Conservation (phyloP, 169 alveolate species). For the Plasmodium malariae region DNA sequence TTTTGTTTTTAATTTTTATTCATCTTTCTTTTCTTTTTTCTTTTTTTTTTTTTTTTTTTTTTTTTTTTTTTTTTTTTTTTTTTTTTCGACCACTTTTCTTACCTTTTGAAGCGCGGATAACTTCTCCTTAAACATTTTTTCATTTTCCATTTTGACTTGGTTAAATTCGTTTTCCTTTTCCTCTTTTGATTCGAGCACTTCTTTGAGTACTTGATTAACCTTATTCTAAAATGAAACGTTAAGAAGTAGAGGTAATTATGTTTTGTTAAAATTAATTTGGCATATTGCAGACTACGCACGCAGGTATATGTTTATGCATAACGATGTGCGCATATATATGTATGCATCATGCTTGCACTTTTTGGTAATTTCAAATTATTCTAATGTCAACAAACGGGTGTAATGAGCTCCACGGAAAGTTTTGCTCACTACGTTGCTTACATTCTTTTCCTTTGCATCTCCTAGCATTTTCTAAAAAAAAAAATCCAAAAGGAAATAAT, state of each 20-base stretch:
- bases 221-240: constrained; percentile 13
- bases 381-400: no score
- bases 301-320: no score
- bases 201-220: constrained; percentile 45
- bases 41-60: no score
- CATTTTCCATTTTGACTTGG: constrained; percentile 65
- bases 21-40: no score
- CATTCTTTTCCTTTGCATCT: constrained; percentile 52
- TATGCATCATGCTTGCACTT: no score
- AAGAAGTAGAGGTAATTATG: background rate
- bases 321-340: no score
- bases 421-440: background rate
- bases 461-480: constrained; percentile 38
- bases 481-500: background rate
- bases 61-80: no score
- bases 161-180: constrained; percentile 55
- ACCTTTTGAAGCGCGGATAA: constrained; percentile 59
- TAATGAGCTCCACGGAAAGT: background rate
- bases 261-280: no score
- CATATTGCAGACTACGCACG: no score
- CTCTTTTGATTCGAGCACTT: constrained; percentile 47
- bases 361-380: no score
- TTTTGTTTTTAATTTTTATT: no score
- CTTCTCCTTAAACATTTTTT: constrained; percentile 47
- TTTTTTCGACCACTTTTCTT: background rate